Conservation (phyloP, 2,329 filamentous ascomycete species). For the Zasmidium citrigriseum region DNA sequence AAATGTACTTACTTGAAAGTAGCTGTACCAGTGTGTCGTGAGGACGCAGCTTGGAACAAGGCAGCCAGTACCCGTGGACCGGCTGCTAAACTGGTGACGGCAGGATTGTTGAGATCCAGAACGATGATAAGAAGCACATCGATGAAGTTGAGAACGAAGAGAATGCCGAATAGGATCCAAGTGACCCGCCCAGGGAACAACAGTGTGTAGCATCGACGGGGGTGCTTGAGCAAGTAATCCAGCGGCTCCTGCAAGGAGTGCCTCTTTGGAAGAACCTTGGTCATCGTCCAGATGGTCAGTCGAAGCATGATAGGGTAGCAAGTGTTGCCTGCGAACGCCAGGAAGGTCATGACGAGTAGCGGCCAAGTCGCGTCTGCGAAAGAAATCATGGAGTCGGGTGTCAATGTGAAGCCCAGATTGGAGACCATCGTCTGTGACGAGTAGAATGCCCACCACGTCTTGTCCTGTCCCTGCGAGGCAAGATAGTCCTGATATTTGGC, state of each 20-base stretch:
- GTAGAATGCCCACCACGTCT: conserved; percentile 20
- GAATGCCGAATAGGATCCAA: conserved; percentile 12
- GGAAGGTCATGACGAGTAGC: conserved; percentile 1
- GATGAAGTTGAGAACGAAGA: conserved; percentile 8
- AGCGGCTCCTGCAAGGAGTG: conserved; percentile 41
- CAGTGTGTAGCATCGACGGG: conserved; percentile 62
- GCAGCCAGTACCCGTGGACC: neutral
- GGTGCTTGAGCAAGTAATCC: conserved; percentile 61
- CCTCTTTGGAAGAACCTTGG: conserved; percentile 45
- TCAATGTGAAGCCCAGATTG: conserved; percentile 58
- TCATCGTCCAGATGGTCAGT: conserved; percentile 58
- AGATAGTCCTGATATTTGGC: conserved; percentile 13
- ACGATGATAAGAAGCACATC: neutral
- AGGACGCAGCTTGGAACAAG: conserved; percentile 5
- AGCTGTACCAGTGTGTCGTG: neutral
- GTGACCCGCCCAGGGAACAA: conserved; percentile 52
- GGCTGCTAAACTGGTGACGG: neutral
- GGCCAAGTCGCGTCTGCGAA: conserved; percentile 13
- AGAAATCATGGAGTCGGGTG: conserved; percentile 55
- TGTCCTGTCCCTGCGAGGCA: conserved; percentile 4
- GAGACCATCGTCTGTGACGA: conserved; percentile 54
- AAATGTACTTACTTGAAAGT: neutral
- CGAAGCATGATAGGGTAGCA: conserved; percentile 61
- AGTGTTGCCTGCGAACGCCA: conserved; percentile 55
- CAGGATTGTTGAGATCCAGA: neutral